Evolutionary conservation across 1,139 yeast species (phyloP), one percentile per base, ranked within the genome.

Genomic region (Trichomonascaceae sp.): DNA sequence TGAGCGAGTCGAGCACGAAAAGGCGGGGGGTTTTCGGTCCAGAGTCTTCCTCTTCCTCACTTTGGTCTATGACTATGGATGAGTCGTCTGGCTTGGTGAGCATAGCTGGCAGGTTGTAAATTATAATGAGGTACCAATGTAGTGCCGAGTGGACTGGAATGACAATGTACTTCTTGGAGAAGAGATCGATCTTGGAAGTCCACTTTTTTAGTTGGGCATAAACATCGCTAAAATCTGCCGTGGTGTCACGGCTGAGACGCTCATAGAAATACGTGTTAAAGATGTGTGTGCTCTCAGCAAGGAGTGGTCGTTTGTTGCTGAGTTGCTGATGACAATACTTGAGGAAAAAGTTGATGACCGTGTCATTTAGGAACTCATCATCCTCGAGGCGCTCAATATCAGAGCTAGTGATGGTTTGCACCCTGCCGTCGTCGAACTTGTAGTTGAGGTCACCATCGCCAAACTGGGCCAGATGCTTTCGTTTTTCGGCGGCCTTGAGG

Each of bases 241-340:
- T 43, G 17, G 33, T 31, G 23, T 33, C 51, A 33, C 33, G 52
- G 40, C 40, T 63, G 29, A 85, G 60, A 48, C 76, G 76, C 2
- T 80, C 71, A 58, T 70, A 89, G 54, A 92, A 87, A 51, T 82
- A 92, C 0, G 96, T 79, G 48, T 84, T 82, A 54, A 89, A 72
- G 2, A 85, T 66, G 50, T 76, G 71, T 2, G 77, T 67, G n/a
- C 60, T 54, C 4, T 54, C 47, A 9, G 51, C 49, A 3, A 34
- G 28, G 17, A 33, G 36, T 3, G 36, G 27, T 5, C 31, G 6
- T n/a, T 14, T 11, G 9, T 23, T 16, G 17, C 36, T 18, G 16
- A 30, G 14, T n/a, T 20, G 16, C 15, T 29, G n/a, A 14, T 30
- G 29, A 16, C 38, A 35, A 26, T 45, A 44, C 40, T 54, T 56